Evolutionary conservation across 2,329 filamentous ascomycete genomes (phyloP).

Genomic region (Diaporthe ilicicola): DNA sequence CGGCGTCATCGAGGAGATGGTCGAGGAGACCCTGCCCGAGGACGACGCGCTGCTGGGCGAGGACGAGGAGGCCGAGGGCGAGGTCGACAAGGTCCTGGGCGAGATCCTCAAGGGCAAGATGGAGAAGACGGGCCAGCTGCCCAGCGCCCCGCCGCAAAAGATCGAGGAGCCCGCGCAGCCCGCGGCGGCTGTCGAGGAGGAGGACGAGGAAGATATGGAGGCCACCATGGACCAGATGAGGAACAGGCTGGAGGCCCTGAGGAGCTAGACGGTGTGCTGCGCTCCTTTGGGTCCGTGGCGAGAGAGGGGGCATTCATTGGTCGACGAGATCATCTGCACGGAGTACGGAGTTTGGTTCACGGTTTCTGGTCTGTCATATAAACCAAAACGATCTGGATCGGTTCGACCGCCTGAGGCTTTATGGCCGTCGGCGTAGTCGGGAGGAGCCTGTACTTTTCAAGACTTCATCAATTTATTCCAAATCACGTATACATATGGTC

Average conservation of each 20-base stretch:
- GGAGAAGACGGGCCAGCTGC: conserved; percentile 67
- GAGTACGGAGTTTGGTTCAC: conserved; percentile 30
- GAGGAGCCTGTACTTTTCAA: conserved; percentile 1
- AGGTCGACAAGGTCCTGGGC: conserved; percentile 92
- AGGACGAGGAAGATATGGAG: conserved; percentile 87
- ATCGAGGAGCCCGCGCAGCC: conserved; percentile 61
- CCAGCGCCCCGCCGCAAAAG: conserved; percentile 61
- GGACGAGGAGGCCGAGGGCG: conserved; percentile 77
- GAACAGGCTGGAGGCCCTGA: conserved; percentile 86
- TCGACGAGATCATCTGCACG: conserved; percentile 26
- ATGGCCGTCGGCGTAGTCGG: conserved; percentile 1
- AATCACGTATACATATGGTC: not conserved
- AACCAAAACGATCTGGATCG: conserved; percentile 4
- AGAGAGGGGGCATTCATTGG: not conserved
- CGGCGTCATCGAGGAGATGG: conserved; percentile 98
- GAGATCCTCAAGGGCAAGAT: conserved; percentile 88
- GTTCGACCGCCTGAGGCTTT: not conserved
- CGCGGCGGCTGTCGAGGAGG: conserved; percentile 63
- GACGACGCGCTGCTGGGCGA: conserved; percentile 75
- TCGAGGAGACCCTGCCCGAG: conserved; percentile 84
- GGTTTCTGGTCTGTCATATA: conserved; percentile 24
- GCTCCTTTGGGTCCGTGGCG: not conserved
- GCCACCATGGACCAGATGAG: conserved; percentile 95
- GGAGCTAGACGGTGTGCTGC: conserved; percentile 68
- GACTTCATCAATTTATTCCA: not conserved